Evolutionary conservation across 331 rosid species (phyloP).

Genomic region (Spiraea crenata): DNA sequence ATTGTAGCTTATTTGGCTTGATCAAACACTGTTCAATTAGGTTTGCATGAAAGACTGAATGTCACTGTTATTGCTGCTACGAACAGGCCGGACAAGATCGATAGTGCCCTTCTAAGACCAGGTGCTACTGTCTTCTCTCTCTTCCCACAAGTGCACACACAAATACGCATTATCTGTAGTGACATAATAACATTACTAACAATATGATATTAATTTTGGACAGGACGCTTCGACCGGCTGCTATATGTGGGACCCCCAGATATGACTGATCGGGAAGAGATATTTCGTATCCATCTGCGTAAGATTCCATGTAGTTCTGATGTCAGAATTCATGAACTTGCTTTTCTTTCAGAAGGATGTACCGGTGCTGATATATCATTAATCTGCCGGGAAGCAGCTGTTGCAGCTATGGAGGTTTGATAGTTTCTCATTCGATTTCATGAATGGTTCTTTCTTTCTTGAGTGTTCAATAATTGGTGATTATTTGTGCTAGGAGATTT

Average conservation of each 20-base stretch:
- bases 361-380: slow-evolving; percentile 89
- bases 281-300: slow-evolving; percentile 69
- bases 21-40: slow-evolving; percentile 35
- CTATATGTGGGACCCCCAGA: slow-evolving; percentile 91
- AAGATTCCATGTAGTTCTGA: slow-evolving; percentile 68
- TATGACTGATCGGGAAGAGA: slow-evolving; percentile 74
- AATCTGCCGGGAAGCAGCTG: slow-evolving; percentile 82
- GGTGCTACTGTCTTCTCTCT: slow-evolving; percentile 40
- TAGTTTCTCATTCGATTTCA: slow-evolving; percentile 5
- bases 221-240: slow-evolving; percentile 92
- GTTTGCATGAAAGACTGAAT: slow-evolving; percentile 77
- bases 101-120: slow-evolving; percentile 87
- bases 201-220: slow-evolving; percentile 13
- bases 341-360: slow-evolving; percentile 60
- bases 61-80: slow-evolving; percentile 95
- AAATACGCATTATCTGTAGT: not conserved
- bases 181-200: slow-evolving; percentile 5
- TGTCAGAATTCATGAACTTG: slow-evolving; percentile 58
- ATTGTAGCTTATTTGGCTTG: not conserved
- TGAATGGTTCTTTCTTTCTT: not conserved
- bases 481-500: slow-evolving; percentile 2
- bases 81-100: slow-evolving; percentile 91
- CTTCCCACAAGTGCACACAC: not conserved
- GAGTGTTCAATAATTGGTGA: slow-evolving; percentile 15
- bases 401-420: slow-evolving; percentile 84